These are phyloP conservation scores for Cinnamomum micranthum DNA, from an alignment of 164 flowering plant genomes.

Conservation along the genomic window DNA sequence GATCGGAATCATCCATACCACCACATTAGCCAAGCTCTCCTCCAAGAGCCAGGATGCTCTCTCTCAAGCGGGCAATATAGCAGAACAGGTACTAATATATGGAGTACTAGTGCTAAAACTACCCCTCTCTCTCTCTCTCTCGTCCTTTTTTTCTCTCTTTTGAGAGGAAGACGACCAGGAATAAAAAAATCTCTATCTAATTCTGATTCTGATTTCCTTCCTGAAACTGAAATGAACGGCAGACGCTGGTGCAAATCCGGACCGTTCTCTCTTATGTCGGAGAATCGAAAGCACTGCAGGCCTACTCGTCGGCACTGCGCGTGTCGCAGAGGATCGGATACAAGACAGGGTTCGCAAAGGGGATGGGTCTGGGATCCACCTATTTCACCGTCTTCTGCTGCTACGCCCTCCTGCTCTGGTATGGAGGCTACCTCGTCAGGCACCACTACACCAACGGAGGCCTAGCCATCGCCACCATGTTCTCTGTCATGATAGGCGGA, in stretches of 20 bases:
- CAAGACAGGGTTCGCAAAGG: slow-evolving; percentile 83
- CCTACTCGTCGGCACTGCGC: slow-evolving; percentile 64
- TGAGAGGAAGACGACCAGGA: neutral
- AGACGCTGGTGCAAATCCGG: slow-evolving; percentile 88
- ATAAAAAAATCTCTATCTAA: neutral
- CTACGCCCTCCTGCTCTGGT: slow-evolving; percentile 95
- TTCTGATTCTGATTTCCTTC: no score
- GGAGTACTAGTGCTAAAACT: no score
- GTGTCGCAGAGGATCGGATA: slow-evolving; percentile 72
- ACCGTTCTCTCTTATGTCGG: slow-evolving; percentile 88
- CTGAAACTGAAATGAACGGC: slow-evolving; percentile 18
- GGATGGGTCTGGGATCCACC: slow-evolving; percentile 87
- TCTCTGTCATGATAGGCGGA: slow-evolving; percentile 94
- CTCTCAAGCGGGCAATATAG: slow-evolving; percentile 85
- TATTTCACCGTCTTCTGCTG: slow-evolving; percentile 95
- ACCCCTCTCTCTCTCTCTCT: no score
- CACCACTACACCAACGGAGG: slow-evolving; percentile 91
- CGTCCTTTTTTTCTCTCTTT: no score
- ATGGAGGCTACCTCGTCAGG: slow-evolving; percentile 91
- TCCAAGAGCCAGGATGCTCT: slow-evolving; percentile 82
- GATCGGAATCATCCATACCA: slow-evolving; percentile 80
- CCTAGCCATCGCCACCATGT: slow-evolving; percentile 94
- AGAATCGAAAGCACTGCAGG: slow-evolving; percentile 73
- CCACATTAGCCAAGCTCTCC: slow-evolving; percentile 71
- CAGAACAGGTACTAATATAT: slow-evolving; percentile 60